phyloP scores from a whole-genome alignment of 768 basidiomycete genomes.

The Trametes gibbosa region DNA sequence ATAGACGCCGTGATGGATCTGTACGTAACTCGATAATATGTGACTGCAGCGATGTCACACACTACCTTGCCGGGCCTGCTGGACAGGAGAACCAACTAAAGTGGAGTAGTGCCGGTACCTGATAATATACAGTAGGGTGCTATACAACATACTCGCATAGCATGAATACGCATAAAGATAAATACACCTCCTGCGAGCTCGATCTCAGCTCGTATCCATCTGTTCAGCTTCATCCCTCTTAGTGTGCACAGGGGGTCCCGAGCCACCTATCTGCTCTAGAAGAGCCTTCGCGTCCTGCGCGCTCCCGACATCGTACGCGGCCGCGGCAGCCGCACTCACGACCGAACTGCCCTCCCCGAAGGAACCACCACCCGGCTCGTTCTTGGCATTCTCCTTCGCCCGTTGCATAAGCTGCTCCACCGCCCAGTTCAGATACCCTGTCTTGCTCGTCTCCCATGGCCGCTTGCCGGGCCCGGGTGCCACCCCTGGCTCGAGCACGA shows the following conservation, averaged over 20 bases:
- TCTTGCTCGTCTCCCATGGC: constrained; percentile 72
- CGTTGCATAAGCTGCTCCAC: constrained; percentile 48
- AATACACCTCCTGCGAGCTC: not conserved
- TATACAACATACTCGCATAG: not conserved
- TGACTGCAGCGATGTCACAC: not conserved
- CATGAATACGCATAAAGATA: not conserved
- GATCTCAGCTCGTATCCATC: constrained; percentile 7
- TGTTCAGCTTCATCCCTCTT: not conserved
- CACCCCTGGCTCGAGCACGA: constrained; percentile 9
- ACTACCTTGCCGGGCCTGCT: too few relatives aligned
- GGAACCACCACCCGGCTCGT: constrained; percentile 6
- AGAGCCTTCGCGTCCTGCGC: constrained; percentile 23
- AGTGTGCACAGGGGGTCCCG: too few relatives aligned
- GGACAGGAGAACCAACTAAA: not conserved
- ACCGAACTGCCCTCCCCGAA: constrained; percentile 23
- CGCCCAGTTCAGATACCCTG: constrained; percentile 80
- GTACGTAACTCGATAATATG: too few relatives aligned
- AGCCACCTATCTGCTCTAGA: constrained; percentile 11
- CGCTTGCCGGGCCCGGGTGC: constrained; percentile 60
- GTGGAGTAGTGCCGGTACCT: too few relatives aligned
- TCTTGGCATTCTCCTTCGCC: constrained; percentile 24
- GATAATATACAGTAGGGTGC: not conserved
- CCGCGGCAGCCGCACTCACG: constrained; percentile 18
- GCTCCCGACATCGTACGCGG: constrained; percentile 20
- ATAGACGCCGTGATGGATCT: too few relatives aligned